Base-by-base conservation (phyloP, 2,329 filamentous ascomycete genomes). In the Exophiala bonariae region DNA sequence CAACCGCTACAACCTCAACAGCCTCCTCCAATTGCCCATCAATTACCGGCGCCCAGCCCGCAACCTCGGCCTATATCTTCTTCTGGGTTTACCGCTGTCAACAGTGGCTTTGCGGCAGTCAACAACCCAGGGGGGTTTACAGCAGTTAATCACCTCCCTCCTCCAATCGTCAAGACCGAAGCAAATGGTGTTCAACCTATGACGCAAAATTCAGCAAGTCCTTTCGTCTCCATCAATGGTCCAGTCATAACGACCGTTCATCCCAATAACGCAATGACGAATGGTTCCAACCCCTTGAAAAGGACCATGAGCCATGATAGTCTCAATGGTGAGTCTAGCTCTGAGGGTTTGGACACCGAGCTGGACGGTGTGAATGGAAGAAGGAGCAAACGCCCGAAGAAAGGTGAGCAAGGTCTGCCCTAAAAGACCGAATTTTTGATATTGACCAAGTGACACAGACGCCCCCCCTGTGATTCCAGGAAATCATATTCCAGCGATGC, bases 401-500 rank as follows among this genome's bases (percentile, higher is more conserved):
- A 95, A 77, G 85, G 84, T 86, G 76, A 62, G 78, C 68, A 28
- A 19, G 13, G 10, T 28, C 9, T 19, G n/a, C 4, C 10, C 5
- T 22, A 18, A n/a, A 17, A 17, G 14, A 22, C 35, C 19, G 33
- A 22, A 39, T 37, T 28, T 13, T 14, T 68, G 56, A 64, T 76
- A 80, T 82, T 68, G 74, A 76, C 46, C 45, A 33, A 47, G 31
- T 49, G 32, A 22, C 20, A 30, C 57, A 72, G 67, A 81, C 64
- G 70, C 69, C 34, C 74, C 77, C 28, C 89, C 92, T 34, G 96
- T 89, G 26, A 89, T 99, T 58, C 90, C 90, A 56, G 93, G 93
- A 44, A 97, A 92, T 42, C 90, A 97, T 70, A 97, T 97, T 90
- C 93, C 55, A 14, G 82, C 92, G 61, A 90, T 95, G 63, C 87